A percentile compares a stretch with the other conserved stretches of the same genome.
These are phyloP conservation scores for Raphanus sativus DNA, from an alignment of 345 rosid species.

Conservation along the genomic window DNA sequence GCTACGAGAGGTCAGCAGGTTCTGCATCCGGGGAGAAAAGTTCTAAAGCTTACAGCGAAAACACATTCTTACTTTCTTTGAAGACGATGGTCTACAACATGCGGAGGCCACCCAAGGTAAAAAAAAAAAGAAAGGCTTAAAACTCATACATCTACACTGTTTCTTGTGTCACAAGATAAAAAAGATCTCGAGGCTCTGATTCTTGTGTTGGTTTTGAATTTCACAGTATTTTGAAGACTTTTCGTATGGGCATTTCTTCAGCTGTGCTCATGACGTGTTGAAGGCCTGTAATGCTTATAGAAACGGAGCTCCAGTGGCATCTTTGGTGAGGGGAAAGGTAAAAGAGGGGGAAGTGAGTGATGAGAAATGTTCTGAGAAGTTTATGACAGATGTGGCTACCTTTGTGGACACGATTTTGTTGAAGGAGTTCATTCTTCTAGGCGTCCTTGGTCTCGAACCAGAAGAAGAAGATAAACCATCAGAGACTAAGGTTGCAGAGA, in stretches of 20 bases:
- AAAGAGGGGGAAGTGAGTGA: constrained; percentile 50
- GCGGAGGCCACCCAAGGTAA: constrained; percentile 83
- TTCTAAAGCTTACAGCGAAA: constrained; percentile 65
- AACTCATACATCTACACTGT: neutral
- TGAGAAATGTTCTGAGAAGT: constrained; percentile 43
- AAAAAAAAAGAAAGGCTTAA: neutral
- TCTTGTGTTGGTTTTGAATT: constrained; percentile 12
- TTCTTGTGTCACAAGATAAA: neutral
- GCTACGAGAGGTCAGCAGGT: constrained; percentile 48
- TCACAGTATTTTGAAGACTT: constrained; percentile 76
- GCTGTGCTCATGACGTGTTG: constrained; percentile 56
- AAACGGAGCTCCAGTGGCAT: constrained; percentile 72
- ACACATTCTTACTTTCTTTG: constrained; percentile 56
- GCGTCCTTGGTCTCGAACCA: constrained; percentile 40
- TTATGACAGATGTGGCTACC: constrained; percentile 46
- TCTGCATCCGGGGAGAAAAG: constrained; percentile 10
- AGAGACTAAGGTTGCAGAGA: constrained; percentile 26
- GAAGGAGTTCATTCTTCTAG: constrained; percentile 52
- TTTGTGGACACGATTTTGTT: constrained; percentile 42
- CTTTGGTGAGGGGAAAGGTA: constrained; percentile 54
- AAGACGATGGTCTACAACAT: constrained; percentile 70
- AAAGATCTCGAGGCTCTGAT: neutral
- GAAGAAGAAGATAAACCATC: constrained; percentile 26
- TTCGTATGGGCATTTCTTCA: constrained; percentile 69
- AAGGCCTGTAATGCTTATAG: constrained; percentile 71